Conservation (phyloP, 805 yeast genomes). For the Lipomyces orientalis region DNA sequence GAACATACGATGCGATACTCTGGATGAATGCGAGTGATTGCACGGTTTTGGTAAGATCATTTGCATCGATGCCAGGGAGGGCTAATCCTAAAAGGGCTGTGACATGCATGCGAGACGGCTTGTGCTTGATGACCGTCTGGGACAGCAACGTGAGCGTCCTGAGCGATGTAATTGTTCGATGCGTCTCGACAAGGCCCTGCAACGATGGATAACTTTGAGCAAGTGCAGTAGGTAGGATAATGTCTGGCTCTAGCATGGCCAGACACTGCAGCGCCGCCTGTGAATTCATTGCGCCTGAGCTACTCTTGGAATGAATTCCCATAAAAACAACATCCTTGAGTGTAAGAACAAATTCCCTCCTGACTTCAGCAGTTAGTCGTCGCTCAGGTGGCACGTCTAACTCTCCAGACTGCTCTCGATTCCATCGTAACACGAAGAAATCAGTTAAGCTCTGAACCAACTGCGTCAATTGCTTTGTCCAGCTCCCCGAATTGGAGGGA, state of each 20-base stretch:
- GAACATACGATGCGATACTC: constrained; percentile 71
- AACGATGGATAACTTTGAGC: constrained; percentile 67
- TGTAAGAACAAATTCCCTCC: constrained; percentile 55
- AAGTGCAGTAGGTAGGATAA: constrained; percentile 46
- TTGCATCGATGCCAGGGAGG: constrained; percentile 84
- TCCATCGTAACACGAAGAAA: constrained; percentile 46
- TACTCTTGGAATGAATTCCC: constrained; percentile 80
- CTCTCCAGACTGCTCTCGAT: constrained; percentile 45
- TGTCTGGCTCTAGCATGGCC: constrained; percentile 63
- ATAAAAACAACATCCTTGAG: constrained; percentile 62
- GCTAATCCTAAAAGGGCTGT: constrained; percentile 72
- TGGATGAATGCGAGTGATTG: constrained; percentile 72
- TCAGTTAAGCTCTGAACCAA: constrained; percentile 63
- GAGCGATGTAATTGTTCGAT: constrained; percentile 76
- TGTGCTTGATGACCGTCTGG: constrained; percentile 67
- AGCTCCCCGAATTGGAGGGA: constrained; percentile 91
- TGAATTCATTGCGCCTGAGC: constrained; percentile 60
- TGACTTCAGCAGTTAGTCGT: constrained; percentile 46
- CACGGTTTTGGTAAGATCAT: constrained; percentile 77
- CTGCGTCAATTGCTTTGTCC: constrained; percentile 75
- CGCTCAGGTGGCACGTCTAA: constrained; percentile 41
- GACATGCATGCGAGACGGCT: constrained; percentile 75
- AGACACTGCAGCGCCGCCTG: constrained; percentile 66
- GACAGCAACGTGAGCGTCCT: constrained; percentile 68
- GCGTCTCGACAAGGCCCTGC: constrained; percentile 59